These are phyloP conservation scores for Talaromyces nanjingensis DNA, from an alignment of 495 filamentous ascomycete species.

Conservation along the genomic window DNA sequence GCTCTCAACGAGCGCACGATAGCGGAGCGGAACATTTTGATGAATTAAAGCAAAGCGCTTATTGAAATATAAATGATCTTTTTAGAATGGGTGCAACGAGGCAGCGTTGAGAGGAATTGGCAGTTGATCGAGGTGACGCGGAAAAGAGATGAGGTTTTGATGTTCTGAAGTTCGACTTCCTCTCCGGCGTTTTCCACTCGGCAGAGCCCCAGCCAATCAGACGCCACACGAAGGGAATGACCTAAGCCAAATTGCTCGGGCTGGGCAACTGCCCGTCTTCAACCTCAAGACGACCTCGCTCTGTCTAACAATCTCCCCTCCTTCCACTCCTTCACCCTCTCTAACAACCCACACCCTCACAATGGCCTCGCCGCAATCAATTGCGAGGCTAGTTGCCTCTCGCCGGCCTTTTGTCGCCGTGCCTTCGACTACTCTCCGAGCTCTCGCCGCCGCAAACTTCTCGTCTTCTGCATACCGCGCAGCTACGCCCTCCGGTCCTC, in stretches of 20 bases:
- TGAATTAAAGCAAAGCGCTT: constrained; percentile 9
- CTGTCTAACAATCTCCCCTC: constrained; percentile 12
- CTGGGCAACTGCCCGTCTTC: background rate
- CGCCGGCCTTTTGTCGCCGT: constrained; percentile 29
- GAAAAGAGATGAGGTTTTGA: constrained; percentile 16
- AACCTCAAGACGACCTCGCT: background rate
- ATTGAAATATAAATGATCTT: background rate
- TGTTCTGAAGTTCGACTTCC: constrained; percentile 2
- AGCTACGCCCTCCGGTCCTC: constrained; percentile 71
- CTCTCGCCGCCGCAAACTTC: constrained; percentile 50
- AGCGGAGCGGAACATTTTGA: constrained; percentile 80
- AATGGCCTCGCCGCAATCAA: constrained; percentile 48
- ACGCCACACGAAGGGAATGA: constrained; percentile 37
- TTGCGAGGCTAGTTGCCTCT: constrained; percentile 45
- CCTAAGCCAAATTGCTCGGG: constrained; percentile 26
- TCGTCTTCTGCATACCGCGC: constrained; percentile 50
- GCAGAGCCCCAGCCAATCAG: constrained; percentile 33
- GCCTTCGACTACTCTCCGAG: constrained; percentile 28
- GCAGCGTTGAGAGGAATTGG: constrained; percentile 19
- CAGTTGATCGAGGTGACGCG: constrained; percentile 14
- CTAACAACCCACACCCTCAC: constrained; percentile 19
- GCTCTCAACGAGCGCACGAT: constrained; percentile 59
- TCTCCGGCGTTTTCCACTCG: constrained; percentile 9
- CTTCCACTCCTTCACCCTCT: constrained; percentile 14
- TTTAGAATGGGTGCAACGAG: constrained; percentile 11